phyloP scores from a whole-genome alignment of 2,329 filamentous ascomycete species.

The Dryadomyces sulphureus region DNA sequence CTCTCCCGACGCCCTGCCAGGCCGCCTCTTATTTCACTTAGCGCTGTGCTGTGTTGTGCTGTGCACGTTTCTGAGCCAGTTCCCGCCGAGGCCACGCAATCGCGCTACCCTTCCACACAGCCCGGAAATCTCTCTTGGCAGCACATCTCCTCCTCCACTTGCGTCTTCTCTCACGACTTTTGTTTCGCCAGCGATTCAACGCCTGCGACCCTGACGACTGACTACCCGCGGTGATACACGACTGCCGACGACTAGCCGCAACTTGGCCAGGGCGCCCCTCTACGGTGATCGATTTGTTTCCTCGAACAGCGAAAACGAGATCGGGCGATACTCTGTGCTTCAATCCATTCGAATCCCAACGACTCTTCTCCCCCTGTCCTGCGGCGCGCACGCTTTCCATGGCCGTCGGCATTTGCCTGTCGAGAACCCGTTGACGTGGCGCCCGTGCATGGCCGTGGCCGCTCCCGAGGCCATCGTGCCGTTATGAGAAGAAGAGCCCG shows the following conservation, averaged over 20 bases:
- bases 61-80: not conserved
- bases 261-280: too few species aligned
- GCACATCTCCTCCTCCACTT: not conserved
- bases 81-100: not conserved
- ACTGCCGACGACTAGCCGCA: too few species aligned
- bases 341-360: not conserved
- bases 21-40: too few species aligned
- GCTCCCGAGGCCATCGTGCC: slow-evolving; percentile 1
- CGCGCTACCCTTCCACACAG: not conserved
- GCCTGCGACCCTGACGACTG: not conserved
- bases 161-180: not conserved
- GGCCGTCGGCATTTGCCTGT: slow-evolving; percentile 1
- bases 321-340: not conserved
- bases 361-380: not conserved
- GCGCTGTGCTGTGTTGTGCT: too few species aligned
- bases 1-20: too few species aligned
- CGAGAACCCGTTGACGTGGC: not conserved
- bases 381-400: not conserved
- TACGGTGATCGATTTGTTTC: too few species aligned
- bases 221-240: too few species aligned
- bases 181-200: not conserved
- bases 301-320: too few species aligned
- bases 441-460: slow-evolving; percentile 9
- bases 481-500: slow-evolving; percentile 7
- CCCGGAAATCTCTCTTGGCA: not conserved